Percentiles rank a stretch among this genome's conserved stretches.
These are phyloP conservation scores for Saccharomycopsis sp. DNA, from an alignment of 805 yeast species.

Conservation along the genomic window DNA sequence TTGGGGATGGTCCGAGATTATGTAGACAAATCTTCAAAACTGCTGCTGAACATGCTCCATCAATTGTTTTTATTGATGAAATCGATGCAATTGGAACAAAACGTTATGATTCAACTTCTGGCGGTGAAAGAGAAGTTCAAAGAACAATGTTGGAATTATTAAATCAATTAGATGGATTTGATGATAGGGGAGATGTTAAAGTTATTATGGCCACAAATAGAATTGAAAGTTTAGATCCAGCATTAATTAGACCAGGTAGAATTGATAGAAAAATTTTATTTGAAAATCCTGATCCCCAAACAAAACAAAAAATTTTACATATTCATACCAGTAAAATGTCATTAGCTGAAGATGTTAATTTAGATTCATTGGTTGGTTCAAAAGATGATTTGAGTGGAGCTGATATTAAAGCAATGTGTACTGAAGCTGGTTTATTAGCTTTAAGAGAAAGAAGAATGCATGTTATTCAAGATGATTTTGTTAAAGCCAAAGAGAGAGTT, in stretches of 20 bases:
- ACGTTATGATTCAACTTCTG: constrained; percentile 75
- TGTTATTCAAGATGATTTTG: constrained; percentile 96
- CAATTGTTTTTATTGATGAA: constrained; percentile 97
- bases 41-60: constrained; percentile 95
- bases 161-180: constrained; percentile 94
- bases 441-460: constrained; percentile 93
- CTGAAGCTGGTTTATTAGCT: constrained; percentile 96
- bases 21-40: constrained; percentile 91
- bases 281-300: constrained; percentile 90
- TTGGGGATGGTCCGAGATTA: constrained; percentile 96
- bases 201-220: constrained; percentile 97
- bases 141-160: constrained; percentile 94
- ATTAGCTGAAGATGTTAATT: constrained; percentile 83
- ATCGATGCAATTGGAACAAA: constrained; percentile 99
- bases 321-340: constrained; percentile 96
- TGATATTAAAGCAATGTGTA: constrained; percentile 93
- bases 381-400: constrained; percentile 99
- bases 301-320: constrained; percentile 86
- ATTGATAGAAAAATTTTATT: constrained; percentile 94
- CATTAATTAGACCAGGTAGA: constrained; percentile 91
- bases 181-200: constrained; percentile 85
- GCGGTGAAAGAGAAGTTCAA: constrained; percentile 95
- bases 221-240: constrained; percentile 90
- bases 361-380: constrained; percentile 86
- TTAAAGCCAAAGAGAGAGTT: constrained; percentile 54